Evolutionary conservation across 768 basidiomycete species (phyloP).

Genomic region (Suillus americanus): DNA sequence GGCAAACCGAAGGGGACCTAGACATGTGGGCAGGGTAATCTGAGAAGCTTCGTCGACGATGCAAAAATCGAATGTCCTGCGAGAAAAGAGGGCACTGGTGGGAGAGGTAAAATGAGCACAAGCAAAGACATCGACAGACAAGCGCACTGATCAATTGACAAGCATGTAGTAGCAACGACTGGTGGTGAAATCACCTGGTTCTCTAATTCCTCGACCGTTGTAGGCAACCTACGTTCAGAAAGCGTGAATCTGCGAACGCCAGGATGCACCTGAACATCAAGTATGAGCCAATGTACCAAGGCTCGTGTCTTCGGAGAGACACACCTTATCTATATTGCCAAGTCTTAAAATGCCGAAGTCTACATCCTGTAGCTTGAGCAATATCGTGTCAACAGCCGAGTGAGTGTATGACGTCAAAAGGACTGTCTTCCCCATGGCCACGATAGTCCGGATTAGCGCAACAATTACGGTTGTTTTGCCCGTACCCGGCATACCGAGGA

Average conservation of each 20-base stretch:
- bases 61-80: slow-evolving; percentile 90
- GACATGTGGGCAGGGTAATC: slow-evolving; percentile 92
- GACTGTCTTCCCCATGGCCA: slow-evolving; percentile 81
- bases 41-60: slow-evolving; percentile 99
- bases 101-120: slow-evolving; percentile 5
- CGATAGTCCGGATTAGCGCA: slow-evolving; percentile 78
- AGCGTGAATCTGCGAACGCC: slow-evolving; percentile 74
- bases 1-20: slow-evolving; percentile 90
- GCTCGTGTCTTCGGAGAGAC: background rate
- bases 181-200: slow-evolving; percentile 82
- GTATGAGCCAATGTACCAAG: background rate
- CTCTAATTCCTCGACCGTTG: slow-evolving; percentile 81
- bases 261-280: slow-evolving; percentile 68
- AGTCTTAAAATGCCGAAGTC: slow-evolving; percentile 79
- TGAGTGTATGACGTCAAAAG: slow-evolving; percentile 93
- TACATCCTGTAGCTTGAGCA: slow-evolving; percentile 72
- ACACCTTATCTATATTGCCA: slow-evolving; percentile 90
- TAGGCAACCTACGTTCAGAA: slow-evolving; percentile 50
- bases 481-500: slow-evolving; percentile 98
- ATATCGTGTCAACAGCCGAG: slow-evolving; percentile 96
- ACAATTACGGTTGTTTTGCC: slow-evolving; percentile 97
- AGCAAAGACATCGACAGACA: slow-evolving; percentile 3
- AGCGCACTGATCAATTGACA: slow-evolving; percentile 90
- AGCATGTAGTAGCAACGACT: slow-evolving; percentile 94
- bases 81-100: slow-evolving; percentile 75